phyloP scores from a whole-genome alignment of 2,329 filamentous ascomycete species.

The Rachicladosporium sp. region DNA sequence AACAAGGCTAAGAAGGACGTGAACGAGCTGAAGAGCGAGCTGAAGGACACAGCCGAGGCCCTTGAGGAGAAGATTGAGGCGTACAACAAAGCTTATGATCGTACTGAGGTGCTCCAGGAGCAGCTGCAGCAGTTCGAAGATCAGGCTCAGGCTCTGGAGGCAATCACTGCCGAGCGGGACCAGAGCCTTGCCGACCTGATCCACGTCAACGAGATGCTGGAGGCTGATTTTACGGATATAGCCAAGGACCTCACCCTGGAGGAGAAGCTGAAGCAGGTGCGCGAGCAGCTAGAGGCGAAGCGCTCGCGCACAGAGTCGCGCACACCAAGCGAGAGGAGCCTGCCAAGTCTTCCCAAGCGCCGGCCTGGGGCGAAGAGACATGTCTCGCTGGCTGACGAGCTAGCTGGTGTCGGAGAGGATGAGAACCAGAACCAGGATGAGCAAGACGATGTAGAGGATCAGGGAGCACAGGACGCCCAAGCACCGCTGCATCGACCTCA shows the following conservation, averaged over 20 bases:
- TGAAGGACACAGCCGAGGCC: neutral
- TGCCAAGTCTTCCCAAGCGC: neutral
- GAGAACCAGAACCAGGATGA: neutral
- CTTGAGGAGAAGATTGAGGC: neutral
- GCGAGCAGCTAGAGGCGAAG: slow-evolving; percentile 1
- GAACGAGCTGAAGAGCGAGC: neutral
- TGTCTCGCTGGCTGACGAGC: slow-evolving; percentile 1
- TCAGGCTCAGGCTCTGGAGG: neutral
- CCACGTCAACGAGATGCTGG: neutral
- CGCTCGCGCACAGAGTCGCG: no score
- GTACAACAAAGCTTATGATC: neutral
- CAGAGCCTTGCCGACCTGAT: neutral
- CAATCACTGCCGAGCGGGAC: neutral
- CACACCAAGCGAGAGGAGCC: no score
- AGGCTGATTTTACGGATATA: no score
- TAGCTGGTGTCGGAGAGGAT: neutral
- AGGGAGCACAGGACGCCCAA: neutral
- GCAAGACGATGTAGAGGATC: neutral
- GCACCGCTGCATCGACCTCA: neutral
- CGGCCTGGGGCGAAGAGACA: neutral
- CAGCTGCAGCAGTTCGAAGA: neutral
- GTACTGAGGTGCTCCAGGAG: neutral
- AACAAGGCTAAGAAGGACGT: neutral
- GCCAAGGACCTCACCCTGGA: slow-evolving; percentile 4
- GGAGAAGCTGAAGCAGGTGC: slow-evolving; percentile 2